phyloP scores from a whole-genome alignment of 345 rosid species.

The Citrus reticulata region DNA sequence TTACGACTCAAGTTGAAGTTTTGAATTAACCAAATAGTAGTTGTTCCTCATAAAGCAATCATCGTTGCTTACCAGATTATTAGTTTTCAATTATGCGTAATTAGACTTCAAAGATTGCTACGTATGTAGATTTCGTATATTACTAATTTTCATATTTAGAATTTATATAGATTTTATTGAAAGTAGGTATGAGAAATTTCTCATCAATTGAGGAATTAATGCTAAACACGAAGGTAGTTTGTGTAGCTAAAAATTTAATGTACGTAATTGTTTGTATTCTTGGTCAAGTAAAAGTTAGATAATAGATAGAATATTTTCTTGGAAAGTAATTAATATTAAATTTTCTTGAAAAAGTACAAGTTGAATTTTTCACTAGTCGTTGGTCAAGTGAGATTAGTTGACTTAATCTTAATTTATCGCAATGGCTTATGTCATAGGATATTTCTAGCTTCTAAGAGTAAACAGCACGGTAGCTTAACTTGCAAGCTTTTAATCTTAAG shows the following conservation, averaged over 20 bases:
- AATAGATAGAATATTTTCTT: background rate
- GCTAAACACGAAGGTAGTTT: background rate
- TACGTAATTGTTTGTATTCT: background rate
- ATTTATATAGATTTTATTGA: background rate
- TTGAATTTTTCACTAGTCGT: background rate
- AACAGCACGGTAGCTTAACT: constrained; percentile 13
- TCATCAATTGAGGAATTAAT: background rate
- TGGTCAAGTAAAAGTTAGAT: background rate
- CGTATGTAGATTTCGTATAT: too few species aligned
- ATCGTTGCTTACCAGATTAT: too few species aligned
- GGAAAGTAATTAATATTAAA: background rate
- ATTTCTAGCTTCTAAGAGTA: background rate
- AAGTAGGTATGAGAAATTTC: background rate
- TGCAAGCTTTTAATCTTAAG: constrained; percentile 8
- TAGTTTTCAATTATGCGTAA: too few species aligned
- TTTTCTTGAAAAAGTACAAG: background rate
- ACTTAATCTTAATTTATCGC: constrained; percentile 12
- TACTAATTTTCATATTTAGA: too few species aligned
- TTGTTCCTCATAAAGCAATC: too few species aligned
- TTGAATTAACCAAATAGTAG: too few species aligned
- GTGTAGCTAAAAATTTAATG: background rate
- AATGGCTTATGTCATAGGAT: constrained; percentile 11
- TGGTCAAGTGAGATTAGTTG: constrained; percentile 6
- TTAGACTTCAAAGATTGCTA: too few species aligned
- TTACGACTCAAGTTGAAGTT: too few species aligned